Conservation (phyloP, 139 green algal genomes). For the Haematococcus sp. region DNA sequence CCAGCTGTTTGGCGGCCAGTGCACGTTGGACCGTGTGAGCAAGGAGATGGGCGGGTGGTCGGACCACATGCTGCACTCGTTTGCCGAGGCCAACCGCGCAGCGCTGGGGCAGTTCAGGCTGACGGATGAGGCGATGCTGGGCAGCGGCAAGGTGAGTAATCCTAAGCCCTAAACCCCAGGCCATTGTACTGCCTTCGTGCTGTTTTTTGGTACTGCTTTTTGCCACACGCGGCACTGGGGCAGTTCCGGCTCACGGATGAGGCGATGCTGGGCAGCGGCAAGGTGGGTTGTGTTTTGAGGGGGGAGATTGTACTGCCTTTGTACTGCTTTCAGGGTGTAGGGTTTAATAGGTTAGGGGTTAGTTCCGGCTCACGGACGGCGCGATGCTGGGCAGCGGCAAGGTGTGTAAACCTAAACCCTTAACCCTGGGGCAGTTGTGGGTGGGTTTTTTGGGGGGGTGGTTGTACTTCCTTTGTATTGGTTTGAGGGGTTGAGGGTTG, state of each 20-base stretch:
- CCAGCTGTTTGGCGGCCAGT: constrained; percentile 60
- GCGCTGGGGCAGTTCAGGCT: constrained; percentile 43
- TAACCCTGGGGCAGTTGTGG: no score
- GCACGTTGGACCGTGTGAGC: constrained; percentile 55
- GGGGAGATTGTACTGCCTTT: no score
- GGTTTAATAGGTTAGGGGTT: constrained; percentile 20
- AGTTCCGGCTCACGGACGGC: constrained; percentile 44
- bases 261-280: constrained; percentile 40
- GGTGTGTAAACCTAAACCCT: no score
- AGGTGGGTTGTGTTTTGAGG: no score
- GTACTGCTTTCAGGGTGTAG: no score
- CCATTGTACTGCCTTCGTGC: no score
- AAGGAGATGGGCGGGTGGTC: constrained; percentile 66
- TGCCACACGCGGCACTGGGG: constrained; percentile 25
- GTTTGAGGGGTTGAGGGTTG: no score
- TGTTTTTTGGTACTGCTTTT: no score
- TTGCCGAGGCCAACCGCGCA: constrained; percentile 38
- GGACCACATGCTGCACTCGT: constrained; percentile 81
- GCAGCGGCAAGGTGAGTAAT: constrained; percentile 47
- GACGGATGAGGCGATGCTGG: constrained; percentile 33
- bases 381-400: constrained; percentile 38
- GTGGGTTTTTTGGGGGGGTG: no score
- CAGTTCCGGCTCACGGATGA: constrained; percentile 44
- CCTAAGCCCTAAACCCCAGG: no score
- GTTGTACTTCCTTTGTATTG: no score